Conservation (phyloP, 2,329 filamentous ascomycete species). For the Cercospora sp. region DNA sequence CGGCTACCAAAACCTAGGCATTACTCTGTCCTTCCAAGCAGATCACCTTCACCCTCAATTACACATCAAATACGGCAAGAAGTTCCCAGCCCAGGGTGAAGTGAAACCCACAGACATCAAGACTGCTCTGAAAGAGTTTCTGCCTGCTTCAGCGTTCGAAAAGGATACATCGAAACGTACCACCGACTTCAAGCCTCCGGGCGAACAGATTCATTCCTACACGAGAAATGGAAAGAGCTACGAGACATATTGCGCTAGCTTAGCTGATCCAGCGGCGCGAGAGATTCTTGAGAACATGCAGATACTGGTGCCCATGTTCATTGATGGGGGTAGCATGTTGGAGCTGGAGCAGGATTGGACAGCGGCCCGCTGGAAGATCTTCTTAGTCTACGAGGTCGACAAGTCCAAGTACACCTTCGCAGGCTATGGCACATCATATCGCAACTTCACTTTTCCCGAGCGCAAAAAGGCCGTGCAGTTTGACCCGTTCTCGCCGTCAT, state of each 20-base stretch:
- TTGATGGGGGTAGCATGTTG: constrained; percentile 86
- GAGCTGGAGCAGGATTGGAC: constrained; percentile 71
- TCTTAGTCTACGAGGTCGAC: constrained; percentile 60
- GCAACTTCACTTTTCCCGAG: constrained; percentile 60
- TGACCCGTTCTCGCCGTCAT: constrained; percentile 28
- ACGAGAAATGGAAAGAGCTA: constrained; percentile 64
- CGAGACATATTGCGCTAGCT: constrained; percentile 79
- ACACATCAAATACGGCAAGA: constrained; percentile 68
- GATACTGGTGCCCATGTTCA: constrained; percentile 80
- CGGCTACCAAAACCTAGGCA: constrained; percentile 78
- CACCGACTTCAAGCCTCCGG: constrained; percentile 68
- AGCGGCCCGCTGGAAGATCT: constrained; percentile 84
- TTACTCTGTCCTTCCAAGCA: constrained; percentile 68
- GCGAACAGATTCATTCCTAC: constrained; percentile 67
- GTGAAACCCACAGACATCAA: constrained; percentile 69
- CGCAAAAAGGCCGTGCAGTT: constrained; percentile 29
- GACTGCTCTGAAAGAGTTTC: constrained; percentile 62
- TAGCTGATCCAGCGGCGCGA: constrained; percentile 69
- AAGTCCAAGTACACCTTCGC: constrained; percentile 72
- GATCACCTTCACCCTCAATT: constrained; percentile 80
- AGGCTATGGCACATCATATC: constrained; percentile 88
- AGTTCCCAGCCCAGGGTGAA: constrained; percentile 68
- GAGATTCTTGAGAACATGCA: constrained; percentile 78
- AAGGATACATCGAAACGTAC: constrained; percentile 38
- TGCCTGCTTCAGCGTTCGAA: constrained; percentile 63